Conservation (phyloP, 768 basidiomycete genomes). For the Termitomyces sp. region DNA sequence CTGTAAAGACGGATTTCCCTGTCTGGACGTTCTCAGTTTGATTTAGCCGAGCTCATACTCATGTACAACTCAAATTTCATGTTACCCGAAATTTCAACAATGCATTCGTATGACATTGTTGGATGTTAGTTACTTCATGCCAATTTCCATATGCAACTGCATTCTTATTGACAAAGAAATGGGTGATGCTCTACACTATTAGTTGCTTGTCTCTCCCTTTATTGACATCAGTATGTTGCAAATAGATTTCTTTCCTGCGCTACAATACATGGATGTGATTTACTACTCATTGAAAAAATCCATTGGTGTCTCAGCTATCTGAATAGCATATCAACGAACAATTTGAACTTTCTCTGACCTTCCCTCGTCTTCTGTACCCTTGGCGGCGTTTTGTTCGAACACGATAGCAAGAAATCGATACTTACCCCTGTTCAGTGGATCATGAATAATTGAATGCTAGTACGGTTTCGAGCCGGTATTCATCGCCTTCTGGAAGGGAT, state of each 20-base stretch:
- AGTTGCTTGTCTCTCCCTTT: not conserved
- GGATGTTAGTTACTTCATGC: not conserved
- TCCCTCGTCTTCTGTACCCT: constrained; percentile 63
- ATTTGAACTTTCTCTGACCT: constrained; percentile 31
- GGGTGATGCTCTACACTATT: not conserved
- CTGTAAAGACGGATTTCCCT: constrained; percentile 10
- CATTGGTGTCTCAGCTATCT: constrained; percentile 51
- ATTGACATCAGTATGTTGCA: not conserved
- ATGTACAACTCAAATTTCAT: not conserved
- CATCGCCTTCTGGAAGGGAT: no score
- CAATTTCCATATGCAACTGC: not conserved
- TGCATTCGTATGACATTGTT: not conserved
- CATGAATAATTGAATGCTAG: no score
- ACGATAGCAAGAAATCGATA: not conserved
- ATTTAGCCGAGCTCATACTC: constrained; percentile 3
- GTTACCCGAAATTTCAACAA: not conserved
- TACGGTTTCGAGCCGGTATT: no score
- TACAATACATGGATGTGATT: constrained; percentile 3
- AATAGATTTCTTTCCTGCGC: not conserved
- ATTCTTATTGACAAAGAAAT: not conserved
- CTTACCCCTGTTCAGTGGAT: constrained; percentile 66
- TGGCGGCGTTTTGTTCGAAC: constrained; percentile 4
- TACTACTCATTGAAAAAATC: constrained; percentile 72
- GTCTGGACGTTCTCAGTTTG: constrained; percentile 13
- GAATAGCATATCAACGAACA: constrained; percentile 57